Evolutionary conservation across 1,139 yeast genomes (phyloP).

Genomic region (Sugiyamaella pinicola): DNA sequence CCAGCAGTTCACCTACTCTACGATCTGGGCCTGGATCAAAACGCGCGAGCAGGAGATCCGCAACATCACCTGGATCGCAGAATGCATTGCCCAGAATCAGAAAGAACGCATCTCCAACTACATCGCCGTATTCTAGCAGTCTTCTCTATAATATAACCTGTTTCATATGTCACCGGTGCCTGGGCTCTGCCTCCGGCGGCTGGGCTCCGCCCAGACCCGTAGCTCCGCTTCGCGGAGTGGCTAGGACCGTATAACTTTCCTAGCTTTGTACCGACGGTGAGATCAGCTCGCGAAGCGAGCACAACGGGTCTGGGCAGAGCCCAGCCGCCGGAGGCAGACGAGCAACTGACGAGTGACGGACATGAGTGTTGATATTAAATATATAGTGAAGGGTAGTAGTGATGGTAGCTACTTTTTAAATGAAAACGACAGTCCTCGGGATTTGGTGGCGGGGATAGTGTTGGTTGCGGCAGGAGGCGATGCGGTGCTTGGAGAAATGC

Average conservation of each 20-base stretch:
- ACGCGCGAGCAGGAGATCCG: conserved; percentile 95
- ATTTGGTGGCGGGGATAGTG: conserved; percentile 15
- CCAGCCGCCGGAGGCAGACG: too few relatives aligned
- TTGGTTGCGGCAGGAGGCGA: conserved; percentile 14
- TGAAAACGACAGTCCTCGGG: conserved; percentile 31
- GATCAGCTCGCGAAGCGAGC: too few relatives aligned
- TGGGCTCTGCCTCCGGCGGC: conserved; percentile 11
- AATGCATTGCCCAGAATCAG: conserved; percentile 64
- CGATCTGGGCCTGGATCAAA: conserved; percentile 96
- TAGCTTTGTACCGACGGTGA: too few relatives aligned
- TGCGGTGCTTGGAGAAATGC: conserved; percentile 8
- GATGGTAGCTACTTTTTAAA: conserved; percentile 23
- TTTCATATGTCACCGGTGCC: conserved; percentile 6
- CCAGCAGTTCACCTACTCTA: conserved; percentile 89
- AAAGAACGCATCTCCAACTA: conserved; percentile 47
- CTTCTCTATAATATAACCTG: background rate
- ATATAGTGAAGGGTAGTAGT: background rate
- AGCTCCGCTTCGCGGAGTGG: too few relatives aligned
- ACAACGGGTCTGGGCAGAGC: too few relatives aligned
- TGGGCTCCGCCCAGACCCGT: conserved; percentile 11
- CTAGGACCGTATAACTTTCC: too few relatives aligned
- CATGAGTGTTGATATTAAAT: too few relatives aligned
- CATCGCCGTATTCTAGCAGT: conserved; percentile 43
- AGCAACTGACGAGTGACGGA: too few relatives aligned
- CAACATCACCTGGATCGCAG: conserved; percentile 98